Evolutionary conservation across 768 basidiomycete species (phyloP), one percentile per base, ranked within the genome.

Genomic region (Fomitopsis pulvina): DNA sequence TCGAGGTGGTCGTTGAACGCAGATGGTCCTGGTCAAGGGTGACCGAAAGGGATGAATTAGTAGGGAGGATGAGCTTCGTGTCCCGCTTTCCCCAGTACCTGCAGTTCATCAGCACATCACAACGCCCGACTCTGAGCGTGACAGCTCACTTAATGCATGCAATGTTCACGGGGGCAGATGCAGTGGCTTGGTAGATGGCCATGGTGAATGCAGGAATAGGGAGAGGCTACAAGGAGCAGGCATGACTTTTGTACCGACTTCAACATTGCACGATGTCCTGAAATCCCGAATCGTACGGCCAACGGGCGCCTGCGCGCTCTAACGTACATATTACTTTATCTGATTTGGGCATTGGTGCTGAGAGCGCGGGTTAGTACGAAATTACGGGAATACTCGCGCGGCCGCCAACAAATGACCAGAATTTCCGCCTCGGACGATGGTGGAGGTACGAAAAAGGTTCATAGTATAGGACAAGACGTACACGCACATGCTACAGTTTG

Each of bases 71-170:
- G 55, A 98, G 81, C 59, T 84, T 79, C 3, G 92, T 94, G 69
- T 97, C 88, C 53, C 96, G 88, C 70, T 99, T 99, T 56, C 96
- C 96, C 96, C 96, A 99, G 76, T 98, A 98, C 66, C 89, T 94
- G 63, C 8, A 16, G 39, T 11, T 21, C 32, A 47, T 58, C 52
- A 52, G 48, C 45, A 45, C 11, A 29, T 52, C 55, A 30, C 51
- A 57, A 4, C 34, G 18, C 34, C 34, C 34, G 4, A 16, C 14
- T 16, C 34, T 18, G 41, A 18, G 39, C 20, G 45, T 20, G 7
- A 24, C 34, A 27, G 34, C 76, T 60, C 51, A 94, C 93, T 97
- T 97, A 71, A 97, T 96, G 64, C 87, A 89, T n/a, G 93, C 93
- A 61, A 97, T 97, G 70, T 97, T 97, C 51, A 97, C 92, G 3